A percentile compares a stretch with the other conserved stretches of the same genome.
These are phyloP conservation scores for Tremella mesenterica DNA, from an alignment of 768 basidiomycete genomes.

Conservation along the genomic window DNA sequence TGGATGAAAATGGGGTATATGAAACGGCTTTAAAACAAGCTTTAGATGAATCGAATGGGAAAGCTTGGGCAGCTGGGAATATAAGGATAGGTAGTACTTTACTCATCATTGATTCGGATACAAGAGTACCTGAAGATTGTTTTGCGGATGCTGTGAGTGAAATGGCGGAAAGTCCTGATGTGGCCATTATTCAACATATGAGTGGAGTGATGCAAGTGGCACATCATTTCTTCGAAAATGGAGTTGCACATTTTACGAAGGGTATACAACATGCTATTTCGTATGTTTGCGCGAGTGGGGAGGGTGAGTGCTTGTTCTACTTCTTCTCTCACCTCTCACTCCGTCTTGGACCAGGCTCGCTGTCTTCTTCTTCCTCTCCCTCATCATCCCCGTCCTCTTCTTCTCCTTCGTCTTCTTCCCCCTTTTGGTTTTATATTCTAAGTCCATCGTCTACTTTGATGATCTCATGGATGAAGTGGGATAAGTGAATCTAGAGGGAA, in stretches of 20 bases:
- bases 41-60: conserved; percentile 56
- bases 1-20: conserved; percentile 58
- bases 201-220: conserved; percentile 88
- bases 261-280: conserved; percentile 57
- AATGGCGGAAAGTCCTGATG: conserved; percentile 68
- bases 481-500: too few relatives aligned
- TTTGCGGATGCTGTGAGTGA: conserved; percentile 77
- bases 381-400: too few relatives aligned
- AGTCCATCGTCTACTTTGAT: neutral
- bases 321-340: too few relatives aligned
- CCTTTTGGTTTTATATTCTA: too few relatives aligned
- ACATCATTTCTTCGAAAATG: conserved; percentile 82
- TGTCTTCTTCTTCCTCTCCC: too few relatives aligned
- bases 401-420: too few relatives aligned
- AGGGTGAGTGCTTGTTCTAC: conserved; percentile 20
- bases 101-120: conserved; percentile 73
- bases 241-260: conserved; percentile 76
- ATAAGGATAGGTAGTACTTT: conserved; percentile 59
- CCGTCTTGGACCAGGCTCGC: too few relatives aligned
- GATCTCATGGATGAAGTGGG: neutral
- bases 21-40: conserved; percentile 65
- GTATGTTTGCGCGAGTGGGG: conserved; percentile 40
- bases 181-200: conserved; percentile 84
- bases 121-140: conserved; percentile 74
- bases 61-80: conserved; percentile 63